These are phyloP conservation scores for Yarrowia yakushimensis DNA, from an alignment of 805 yeast species.

Conservation along the genomic window DNA sequence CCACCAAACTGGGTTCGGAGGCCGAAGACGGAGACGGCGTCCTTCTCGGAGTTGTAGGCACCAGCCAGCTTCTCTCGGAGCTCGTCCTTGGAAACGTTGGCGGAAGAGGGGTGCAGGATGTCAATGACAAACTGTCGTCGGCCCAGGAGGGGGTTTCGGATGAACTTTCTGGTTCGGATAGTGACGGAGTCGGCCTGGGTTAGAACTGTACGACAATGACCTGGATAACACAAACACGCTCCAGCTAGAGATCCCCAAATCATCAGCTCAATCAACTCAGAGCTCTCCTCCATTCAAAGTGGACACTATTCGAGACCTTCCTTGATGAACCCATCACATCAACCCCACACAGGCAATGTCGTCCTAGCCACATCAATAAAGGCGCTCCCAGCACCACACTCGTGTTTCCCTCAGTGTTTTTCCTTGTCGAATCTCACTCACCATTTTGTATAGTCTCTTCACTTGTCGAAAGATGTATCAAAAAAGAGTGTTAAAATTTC, in stretches of 20 bases:
- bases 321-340: too few relatives aligned
- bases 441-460: slow-evolving; percentile 24
- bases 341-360: too few relatives aligned
- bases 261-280: too few relatives aligned
- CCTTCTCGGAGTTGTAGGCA: slow-evolving; percentile 87
- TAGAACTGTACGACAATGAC: too few relatives aligned
- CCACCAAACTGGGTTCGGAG: slow-evolving; percentile 99
- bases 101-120: slow-evolving; percentile 98
- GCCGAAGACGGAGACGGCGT: slow-evolving; percentile 95
- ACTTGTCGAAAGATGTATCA: slow-evolving; percentile 25
- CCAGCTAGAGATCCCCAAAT: too few relatives aligned
- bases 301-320: too few relatives aligned
- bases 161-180: slow-evolving; percentile 98
- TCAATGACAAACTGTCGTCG: slow-evolving; percentile 99
- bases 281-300: too few relatives aligned
- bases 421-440: slow-evolving; percentile 9
- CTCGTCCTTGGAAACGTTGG: slow-evolving; percentile 99
- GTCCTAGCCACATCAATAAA: too few relatives aligned
- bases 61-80: slow-evolving; percentile 90
- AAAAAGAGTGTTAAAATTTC: slow-evolving; percentile 22
- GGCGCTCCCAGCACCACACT: too few relatives aligned
- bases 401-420: too few relatives aligned
- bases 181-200: slow-evolving; percentile 96
- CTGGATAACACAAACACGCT: too few relatives aligned
- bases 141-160: slow-evolving; percentile 97